Conservation (phyloP, 139 green algal genomes). For the Closterium sp. region DNA sequence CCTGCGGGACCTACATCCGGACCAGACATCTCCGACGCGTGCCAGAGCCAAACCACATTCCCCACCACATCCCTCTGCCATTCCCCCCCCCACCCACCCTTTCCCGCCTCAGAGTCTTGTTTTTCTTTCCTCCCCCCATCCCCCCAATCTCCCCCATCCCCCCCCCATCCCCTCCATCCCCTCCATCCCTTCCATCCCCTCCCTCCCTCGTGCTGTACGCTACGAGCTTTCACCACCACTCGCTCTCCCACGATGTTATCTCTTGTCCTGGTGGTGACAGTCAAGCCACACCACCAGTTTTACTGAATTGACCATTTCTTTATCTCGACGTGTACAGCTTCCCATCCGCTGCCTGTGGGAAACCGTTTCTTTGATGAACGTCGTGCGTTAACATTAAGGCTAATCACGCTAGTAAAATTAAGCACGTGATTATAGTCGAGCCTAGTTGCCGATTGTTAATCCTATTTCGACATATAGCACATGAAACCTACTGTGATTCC, state of each 20-base stretch:
- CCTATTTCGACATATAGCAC: neutral
- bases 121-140: neutral
- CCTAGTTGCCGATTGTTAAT: no score
- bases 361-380: neutral
- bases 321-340: neutral
- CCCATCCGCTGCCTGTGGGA: neutral
- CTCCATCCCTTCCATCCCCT: no score
- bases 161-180: no score
- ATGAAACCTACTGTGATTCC: neutral
- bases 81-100: neutral
- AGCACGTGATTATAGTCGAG: neutral
- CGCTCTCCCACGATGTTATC: no score
- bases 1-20: no score
- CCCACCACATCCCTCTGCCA: no score
- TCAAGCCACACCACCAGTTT: neutral
- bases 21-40: no score
- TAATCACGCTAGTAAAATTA: neutral
- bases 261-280: no score
- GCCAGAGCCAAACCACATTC: no score
- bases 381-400: neutral
- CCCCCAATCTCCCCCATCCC: no score
- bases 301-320: neutral
- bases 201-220: neutral
- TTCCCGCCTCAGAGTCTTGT: neutral
- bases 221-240: neutral